A percentile compares a stretch with the other conserved stretches of the same genome.
These are phyloP conservation scores for Fusarium sp. DNA, from an alignment of 2,329 filamentous ascomycete species.

Conservation along the genomic window DNA sequence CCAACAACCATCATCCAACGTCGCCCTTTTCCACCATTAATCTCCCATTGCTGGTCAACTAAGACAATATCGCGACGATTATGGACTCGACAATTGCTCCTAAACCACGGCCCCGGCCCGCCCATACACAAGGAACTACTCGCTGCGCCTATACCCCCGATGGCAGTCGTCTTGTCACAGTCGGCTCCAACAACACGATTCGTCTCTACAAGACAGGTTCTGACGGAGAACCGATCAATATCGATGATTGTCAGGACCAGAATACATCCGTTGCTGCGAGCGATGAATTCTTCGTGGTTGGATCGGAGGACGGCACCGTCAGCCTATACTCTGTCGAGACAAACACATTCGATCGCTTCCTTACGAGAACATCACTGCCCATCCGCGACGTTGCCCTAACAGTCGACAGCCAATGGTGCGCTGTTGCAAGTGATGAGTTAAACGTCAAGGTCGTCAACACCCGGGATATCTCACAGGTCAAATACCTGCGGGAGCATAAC, in stretches of 20 bases:
- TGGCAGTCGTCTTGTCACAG: constrained; percentile 86
- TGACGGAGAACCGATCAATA: constrained; percentile 89
- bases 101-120: constrained; percentile 71
- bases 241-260: constrained; percentile 89
- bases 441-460: constrained; percentile 89
- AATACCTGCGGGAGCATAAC: constrained; percentile 82
- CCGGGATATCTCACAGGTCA: constrained; percentile 77
- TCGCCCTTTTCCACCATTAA: constrained; percentile 8
- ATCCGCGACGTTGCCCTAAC: constrained; percentile 87
- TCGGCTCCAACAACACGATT: constrained; percentile 92
- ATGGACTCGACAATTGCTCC: constrained; percentile 49
- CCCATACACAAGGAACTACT: constrained; percentile 85
- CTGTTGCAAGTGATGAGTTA: constrained; percentile 95
- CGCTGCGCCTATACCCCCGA: constrained; percentile 90
- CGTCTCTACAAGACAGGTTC: constrained; percentile 91
- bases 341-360: constrained; percentile 79
- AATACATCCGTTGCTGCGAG: constrained; percentile 81
- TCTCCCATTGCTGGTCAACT: constrained; percentile 16
- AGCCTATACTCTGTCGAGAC: constrained; percentile 86
- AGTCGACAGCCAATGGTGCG: constrained; percentile 84
- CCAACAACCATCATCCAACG: constrained; percentile 14
- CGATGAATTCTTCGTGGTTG: constrained; percentile 85
- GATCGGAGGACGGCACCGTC: constrained; percentile 94
- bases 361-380: constrained; percentile 85
- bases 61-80: constrained; percentile 2